Base-by-base conservation (phyloP, 805 yeast species). In the Candida berthetii region DNA sequence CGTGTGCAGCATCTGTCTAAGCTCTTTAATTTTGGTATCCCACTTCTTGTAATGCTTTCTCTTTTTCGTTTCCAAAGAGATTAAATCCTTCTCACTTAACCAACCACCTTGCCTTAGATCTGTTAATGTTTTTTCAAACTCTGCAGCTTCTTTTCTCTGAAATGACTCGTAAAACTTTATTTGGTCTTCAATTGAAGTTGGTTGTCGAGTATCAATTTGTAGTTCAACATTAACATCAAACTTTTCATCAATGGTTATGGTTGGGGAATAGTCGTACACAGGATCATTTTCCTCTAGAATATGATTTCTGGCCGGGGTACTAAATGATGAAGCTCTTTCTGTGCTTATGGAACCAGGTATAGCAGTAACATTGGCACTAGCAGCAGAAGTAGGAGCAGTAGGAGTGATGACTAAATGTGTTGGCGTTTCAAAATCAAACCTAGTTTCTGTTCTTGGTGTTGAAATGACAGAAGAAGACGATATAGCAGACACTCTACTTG, bases 91-190 rank as follows among this genome's bases (percentile, higher is more conserved):
- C 15, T 44, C 45, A 22, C 50, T 52, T 52, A 53, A 43, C 58
- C 58, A 54, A 4, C 58, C 58, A 41, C 57, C 43, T n/a, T 42
- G 40, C 37, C 44, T 44, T 13, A 54, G 34, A 31, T 46, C 42
- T 17, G 41, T 29, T 16, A 48, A 31, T 1, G 52, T 53, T 34
- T 47, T 45, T 9, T 47, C 45, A 27, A 50, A 36, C 45, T 50
- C 58, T 7, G 29, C 19, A 14, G 46, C 45, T 38, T 54, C 57
- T 15, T 42, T 35, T 24, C 38, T 36, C 37, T 52, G 57, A 25
- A 52, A 48, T 24, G 32, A 38, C 28, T 49, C 48, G 24, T 43
- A 50, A 22, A 52, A 38, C 31, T 44, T 40, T 7, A 53, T 44
- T 36, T 43, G 42, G 22, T 50, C 56, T 24, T 46, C 44, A 1